Evolutionary conservation across 2,329 filamentous ascomycete species (phyloP).

Genomic region (Exophiala sp.): DNA sequence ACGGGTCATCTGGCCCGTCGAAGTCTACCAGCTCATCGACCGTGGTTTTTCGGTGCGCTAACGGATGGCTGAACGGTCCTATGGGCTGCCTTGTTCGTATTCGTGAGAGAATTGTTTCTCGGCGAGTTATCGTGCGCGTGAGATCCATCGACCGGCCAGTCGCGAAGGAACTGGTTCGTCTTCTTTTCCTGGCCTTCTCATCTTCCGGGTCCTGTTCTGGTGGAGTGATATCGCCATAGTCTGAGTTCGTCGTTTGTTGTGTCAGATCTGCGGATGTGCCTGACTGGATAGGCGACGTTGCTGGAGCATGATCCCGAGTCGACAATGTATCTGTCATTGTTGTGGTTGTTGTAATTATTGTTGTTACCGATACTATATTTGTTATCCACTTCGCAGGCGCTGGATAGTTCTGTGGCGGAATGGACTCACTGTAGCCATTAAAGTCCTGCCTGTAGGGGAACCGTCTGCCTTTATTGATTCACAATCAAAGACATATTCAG

Average conservation of each 20-base stretch:
- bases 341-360: background rate
- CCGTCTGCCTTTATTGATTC: too few species aligned
- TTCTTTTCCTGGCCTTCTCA: background rate
- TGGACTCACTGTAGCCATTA: too few species aligned
- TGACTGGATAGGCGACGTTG: background rate
- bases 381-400: too few species aligned
- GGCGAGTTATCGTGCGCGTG: background rate
- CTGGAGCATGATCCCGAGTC: too few species aligned
- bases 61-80: conserved; percentile 2
- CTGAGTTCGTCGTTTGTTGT: conserved; percentile 1
- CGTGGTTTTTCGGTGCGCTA: conserved; percentile 2
- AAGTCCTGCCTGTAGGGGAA: too few species aligned
- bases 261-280: background rate
- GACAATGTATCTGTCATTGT: background rate
- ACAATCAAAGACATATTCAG: too few species aligned
- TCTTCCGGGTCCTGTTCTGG: background rate
- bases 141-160: background rate
- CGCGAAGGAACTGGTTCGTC: background rate
- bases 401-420: too few species aligned
- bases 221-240: background rate
- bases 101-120: conserved; percentile 2
- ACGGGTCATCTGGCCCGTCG: conserved; percentile 50
- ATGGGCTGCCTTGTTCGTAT: conserved; percentile 3
- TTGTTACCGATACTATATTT: too few species aligned
- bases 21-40: conserved; percentile 38